Evolutionary conservation across 805 yeast genomes (phyloP), one percentile per base, ranked within the genome.

Genomic region (Candida koratica): DNA sequence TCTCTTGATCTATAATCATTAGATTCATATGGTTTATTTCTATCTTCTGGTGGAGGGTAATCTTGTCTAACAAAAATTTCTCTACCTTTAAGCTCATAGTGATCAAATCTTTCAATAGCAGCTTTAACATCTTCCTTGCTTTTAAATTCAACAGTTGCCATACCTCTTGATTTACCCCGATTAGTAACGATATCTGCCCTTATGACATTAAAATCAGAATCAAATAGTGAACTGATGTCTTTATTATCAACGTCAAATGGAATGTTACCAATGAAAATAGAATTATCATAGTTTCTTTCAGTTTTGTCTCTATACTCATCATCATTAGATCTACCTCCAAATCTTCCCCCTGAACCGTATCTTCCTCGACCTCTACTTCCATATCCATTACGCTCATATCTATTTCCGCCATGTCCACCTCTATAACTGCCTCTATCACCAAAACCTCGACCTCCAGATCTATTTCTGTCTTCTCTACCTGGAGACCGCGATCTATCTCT

Each of bases 31-130:
- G 50, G 32, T 26, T 50, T 55, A 28, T 32, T 33, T 36, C 35
- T 36, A 47, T 45, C 37, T 48, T 49, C 34, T 39, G 90, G 93
- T 17, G 93, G 93, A 23, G 93, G 93, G 55, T 85, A 81, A 61
- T 88, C 95, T 56, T 82, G 94, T 64, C 97, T 80, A 7, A 89
- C 95, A 58, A 83, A 87, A 28, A 88, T 82, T 49, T 77, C 81
- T 58, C 97, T 79, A 10, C 87, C 94, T 52, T 68, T 61, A 44
- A 79, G 74, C 23, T 65, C 67, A 19, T 79, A 68, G 52, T 84
- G 80, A 60, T 84, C 83, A 50, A 71, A 81, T 48, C 75, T 69
- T 36, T 68, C 61, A 49, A 88, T 85, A 9, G 96, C 96, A 16
- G 64, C 69, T 31, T 68, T 71, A 5, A 86, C 96, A 38, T 78